Conservation (phyloP, 345 rosid genomes). For the Clausena lansium region DNA sequence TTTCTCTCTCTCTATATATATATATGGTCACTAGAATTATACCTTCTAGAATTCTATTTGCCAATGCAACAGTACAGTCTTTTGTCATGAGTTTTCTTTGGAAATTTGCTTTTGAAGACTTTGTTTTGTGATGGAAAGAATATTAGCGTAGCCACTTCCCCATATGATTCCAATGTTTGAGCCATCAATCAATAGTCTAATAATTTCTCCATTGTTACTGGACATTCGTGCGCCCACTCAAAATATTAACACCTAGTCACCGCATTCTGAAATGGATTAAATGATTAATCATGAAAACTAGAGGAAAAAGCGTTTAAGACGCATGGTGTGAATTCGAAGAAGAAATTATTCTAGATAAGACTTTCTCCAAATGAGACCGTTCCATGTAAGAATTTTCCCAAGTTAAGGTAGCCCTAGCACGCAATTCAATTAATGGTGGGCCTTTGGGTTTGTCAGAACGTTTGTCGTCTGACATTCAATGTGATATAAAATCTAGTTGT, state of each 20-base stretch:
- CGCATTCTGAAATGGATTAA: too few species aligned
- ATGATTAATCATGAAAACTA: too few species aligned
- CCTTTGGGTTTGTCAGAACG: neutral
- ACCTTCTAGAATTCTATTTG: neutral
- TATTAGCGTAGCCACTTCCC: neutral
- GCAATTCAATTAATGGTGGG: conserved; percentile 4
- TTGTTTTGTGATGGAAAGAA: neutral
- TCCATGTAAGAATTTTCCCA: neutral
- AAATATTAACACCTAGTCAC: too few species aligned
- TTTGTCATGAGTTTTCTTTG: neutral
- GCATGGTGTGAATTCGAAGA: too few species aligned
- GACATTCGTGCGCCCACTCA: too few species aligned
- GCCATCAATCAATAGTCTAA: neutral
- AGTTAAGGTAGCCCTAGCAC: neutral
- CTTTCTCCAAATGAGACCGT: neutral
- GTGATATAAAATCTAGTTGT: neutral
- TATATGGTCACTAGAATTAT: neutral
- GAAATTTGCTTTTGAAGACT: neutral
- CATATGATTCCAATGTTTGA: neutral
- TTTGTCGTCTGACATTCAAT: neutral
- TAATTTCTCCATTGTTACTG: too few species aligned
- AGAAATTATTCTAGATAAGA: neutral
- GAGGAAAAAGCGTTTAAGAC: too few species aligned
- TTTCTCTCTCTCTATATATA: too few species aligned
- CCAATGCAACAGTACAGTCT: neutral